A percentile compares a stretch with the other conserved stretches of the same genome.
Evolutionary conservation across 139 green algal genomes (phyloP).

Genomic region (Trebouxia sp.): DNA sequence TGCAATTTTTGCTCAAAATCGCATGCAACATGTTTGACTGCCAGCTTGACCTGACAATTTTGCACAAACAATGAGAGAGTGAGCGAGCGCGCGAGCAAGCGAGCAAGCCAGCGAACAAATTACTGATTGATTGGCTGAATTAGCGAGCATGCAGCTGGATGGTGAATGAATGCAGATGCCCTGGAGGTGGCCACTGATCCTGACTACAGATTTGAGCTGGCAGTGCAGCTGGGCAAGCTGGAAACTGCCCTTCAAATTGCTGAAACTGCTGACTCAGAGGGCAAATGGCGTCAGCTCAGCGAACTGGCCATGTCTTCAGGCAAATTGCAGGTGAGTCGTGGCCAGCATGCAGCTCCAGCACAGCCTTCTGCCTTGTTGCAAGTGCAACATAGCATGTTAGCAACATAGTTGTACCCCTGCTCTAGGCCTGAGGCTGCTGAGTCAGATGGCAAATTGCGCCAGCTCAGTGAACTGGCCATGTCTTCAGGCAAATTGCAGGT

Average conservation of each 20-base stretch:
- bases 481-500: slow-evolving; percentile 46
- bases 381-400: neutral
- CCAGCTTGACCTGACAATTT: no score
- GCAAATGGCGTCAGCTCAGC: slow-evolving; percentile 95
- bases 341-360: no score
- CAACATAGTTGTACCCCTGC: no score
- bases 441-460: slow-evolving; percentile 63
- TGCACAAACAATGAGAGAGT: no score
- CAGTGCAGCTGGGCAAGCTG: slow-evolving; percentile 87
- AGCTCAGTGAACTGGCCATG: neutral
- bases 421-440: slow-evolving; percentile 68
- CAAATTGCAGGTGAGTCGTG: slow-evolving; percentile 36
- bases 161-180: no score
- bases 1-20: no score
- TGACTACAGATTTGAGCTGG: slow-evolving; percentile 93
- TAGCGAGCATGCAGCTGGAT: no score
- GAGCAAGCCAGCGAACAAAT: no score
- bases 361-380: neutral
- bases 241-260: slow-evolving; percentile 81
- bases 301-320: slow-evolving; percentile 83
- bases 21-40: no score
- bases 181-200: slow-evolving; percentile 89
- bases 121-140: no score
- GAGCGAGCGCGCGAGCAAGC: no score
- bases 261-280: slow-evolving; percentile 64